These are phyloP conservation scores for Cornus controversa DNA, from an alignment of 148 eudicot genomes.

Conservation along the genomic window DNA sequence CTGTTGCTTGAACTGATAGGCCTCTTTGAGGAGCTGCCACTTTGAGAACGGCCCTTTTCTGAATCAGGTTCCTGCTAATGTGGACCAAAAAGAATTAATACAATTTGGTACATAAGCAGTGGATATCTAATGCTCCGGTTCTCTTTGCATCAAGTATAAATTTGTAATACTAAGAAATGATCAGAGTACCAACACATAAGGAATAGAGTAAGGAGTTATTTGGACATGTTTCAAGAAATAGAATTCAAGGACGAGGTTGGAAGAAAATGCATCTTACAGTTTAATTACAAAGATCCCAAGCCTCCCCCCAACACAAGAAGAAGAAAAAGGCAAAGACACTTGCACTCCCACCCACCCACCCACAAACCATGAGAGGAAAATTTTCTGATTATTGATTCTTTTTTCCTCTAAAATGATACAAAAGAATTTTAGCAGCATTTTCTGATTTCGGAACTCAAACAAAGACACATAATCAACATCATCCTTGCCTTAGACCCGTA, in stretches of 20 bases:
- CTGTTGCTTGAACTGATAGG: conserved; percentile 45
- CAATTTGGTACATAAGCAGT: background rate
- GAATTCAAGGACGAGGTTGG: background rate
- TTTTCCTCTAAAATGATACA: background rate
- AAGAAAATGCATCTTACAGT: background rate
- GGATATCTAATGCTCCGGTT: background rate
- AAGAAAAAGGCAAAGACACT: background rate
- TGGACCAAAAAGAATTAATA: background rate
- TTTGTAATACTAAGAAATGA: background rate
- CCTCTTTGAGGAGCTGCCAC: conserved; percentile 67
- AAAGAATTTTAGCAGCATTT: too few species aligned
- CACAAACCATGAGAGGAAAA: background rate
- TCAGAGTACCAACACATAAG: background rate
- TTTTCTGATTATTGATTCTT: background rate
- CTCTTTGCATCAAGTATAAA: background rate
- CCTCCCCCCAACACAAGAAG: too few species aligned
- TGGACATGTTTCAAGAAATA: background rate
- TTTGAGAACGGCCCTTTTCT: conserved; percentile 52
- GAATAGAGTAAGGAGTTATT: background rate
- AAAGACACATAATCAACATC: background rate
- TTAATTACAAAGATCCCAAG: too few species aligned
- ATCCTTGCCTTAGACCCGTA: too few species aligned
- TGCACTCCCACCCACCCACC: background rate
- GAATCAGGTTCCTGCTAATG: conserved; percentile 55
- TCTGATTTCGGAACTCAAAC: background rate